Percentiles rank a stretch among this genome's conserved stretches.
Conservation (phyloP, 352 stramenopile genomes). For the Blastocystis sp. region DNA sequence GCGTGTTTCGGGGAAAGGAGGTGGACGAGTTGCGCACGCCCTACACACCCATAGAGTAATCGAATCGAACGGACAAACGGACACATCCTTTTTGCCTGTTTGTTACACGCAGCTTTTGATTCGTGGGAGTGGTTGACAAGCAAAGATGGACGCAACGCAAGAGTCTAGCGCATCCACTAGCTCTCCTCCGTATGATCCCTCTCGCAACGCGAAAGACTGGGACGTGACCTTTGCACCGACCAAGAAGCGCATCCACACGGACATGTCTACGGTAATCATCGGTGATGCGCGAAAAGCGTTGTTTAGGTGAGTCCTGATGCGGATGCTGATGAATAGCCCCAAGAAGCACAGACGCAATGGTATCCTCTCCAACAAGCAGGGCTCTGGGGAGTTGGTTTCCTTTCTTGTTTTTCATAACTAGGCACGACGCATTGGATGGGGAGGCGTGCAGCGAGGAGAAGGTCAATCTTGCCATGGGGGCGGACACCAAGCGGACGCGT, state of each 20-base stretch:
- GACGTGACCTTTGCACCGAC: conserved; percentile 9
- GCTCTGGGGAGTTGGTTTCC: not conserved
- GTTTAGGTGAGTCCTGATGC: not conserved
- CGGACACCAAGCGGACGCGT: not conserved
- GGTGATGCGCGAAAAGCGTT: conserved; percentile 53
- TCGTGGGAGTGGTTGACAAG: too few species aligned
- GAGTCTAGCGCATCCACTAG: too few species aligned
- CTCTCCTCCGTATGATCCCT: too few species aligned
- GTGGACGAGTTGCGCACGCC: too few species aligned
- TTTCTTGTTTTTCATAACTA: not conserved
- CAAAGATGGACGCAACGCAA: too few species aligned
- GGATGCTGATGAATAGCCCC: not conserved
- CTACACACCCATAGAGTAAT: too few species aligned
- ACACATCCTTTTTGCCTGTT: too few species aligned
- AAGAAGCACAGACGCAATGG: conserved; percentile 19
- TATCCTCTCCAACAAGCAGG: not conserved
- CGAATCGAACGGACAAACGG: too few species aligned
- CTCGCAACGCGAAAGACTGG: not conserved
- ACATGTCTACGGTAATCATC: conserved; percentile 42
- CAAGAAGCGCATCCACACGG: conserved; percentile 54
- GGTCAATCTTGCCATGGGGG: not conserved
- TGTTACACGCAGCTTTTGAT: too few species aligned
- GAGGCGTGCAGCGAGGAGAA: conserved; percentile 6
- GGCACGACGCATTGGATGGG: not conserved
- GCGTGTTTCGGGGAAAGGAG: too few species aligned